Base-by-base conservation (phyloP, 129 eudicot species). In the Calendula officinalis region DNA sequence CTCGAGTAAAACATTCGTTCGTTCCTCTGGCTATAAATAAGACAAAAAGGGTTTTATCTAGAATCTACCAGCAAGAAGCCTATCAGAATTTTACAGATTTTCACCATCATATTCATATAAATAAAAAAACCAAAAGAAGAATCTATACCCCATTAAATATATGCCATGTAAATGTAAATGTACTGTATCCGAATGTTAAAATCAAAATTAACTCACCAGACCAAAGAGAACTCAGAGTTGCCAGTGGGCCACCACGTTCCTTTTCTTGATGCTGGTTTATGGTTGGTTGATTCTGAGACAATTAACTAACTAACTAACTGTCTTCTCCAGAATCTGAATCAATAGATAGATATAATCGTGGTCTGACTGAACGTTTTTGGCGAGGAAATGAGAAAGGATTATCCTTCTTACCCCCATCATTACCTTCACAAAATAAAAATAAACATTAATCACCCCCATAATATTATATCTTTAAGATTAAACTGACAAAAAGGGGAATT, bases 341-440 rank as follows among this genome's bases (percentile, higher is more conserved):
- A 51, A 92, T 88, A 4, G 96, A 82, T 34, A 87, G 69, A 78
- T 73, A 82, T 32, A 87, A 68, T 71, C 87, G 74, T 61, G 85
- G 94, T 73, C 87, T 87, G 59, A 84, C 92, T 36, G 88, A 82
- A 15, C 94, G 90, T 56, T 82, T 78, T 68, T 80, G 89, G 4
- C 87, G 88, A 58, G 87, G 98, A 77, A 77, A 85, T 14, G 72
- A 66, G 66, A 92, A 85, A 35, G 96, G 91, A 73, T 91, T 79
- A 50, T 77, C 86, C n/a, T n/a, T n/a, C n/a, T n/a, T n/a, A n/a
- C n/a, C n/a, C n/a, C n/a, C n/a, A n/a, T n/a, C n/a, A n/a, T n/a
- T n/a, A 22, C 30, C 9, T 52, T 27, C 8, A 3, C 9, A 52
- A 30, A 8, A 27, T n/a, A 30, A 13, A 27, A 17, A 35, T 36